phyloP scores from a whole-genome alignment of 148 eudicot species.

The Arctostaphylos glauca region DNA sequence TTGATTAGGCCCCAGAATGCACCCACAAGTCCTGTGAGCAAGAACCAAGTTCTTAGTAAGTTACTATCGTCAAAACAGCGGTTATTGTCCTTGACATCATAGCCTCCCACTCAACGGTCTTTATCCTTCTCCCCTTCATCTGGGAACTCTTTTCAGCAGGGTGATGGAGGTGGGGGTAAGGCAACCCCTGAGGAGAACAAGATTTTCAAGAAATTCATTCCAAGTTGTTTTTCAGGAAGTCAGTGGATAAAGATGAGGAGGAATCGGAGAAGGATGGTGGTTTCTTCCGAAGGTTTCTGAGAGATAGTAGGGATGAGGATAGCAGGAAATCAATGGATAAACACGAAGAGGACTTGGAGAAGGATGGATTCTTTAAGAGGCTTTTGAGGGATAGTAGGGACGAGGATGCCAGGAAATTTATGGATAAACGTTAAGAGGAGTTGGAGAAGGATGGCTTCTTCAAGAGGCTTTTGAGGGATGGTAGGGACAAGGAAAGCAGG shows the following conservation, averaged over 20 bases:
- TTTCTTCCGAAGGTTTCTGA: conserved; percentile 64
- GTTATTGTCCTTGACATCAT: conserved; percentile 72
- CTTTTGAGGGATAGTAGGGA: conserved; percentile 73
- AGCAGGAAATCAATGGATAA: conserved; percentile 39
- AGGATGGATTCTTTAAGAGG: conserved; percentile 88
- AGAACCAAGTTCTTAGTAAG: conserved; percentile 77
- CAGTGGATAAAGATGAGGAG: conserved; percentile 73
- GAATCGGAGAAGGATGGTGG: conserved; percentile 85
- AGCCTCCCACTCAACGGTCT: conserved; percentile 62
- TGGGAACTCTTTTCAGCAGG: conserved; percentile 54
- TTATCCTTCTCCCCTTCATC: conserved; percentile 56
- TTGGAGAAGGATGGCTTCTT: conserved; percentile 92
- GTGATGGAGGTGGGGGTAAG: conserved; percentile 38
- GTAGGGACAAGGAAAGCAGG: conserved; percentile 60
- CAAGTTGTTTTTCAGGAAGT: conserved; percentile 80
- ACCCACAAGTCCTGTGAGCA: conserved; percentile 45
- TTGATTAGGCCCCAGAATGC: conserved; percentile 67
- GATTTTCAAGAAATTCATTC: conserved; percentile 77
- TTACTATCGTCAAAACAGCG: conserved; percentile 76
- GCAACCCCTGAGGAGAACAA: conserved; percentile 75
- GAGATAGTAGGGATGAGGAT: conserved; percentile 71
- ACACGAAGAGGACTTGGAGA: conserved; percentile 69
- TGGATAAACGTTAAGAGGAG: conserved; percentile 57
- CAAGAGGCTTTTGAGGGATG: conserved; percentile 65
- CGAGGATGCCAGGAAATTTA: conserved; percentile 46